These are phyloP conservation scores for Trichoderma semiorbis DNA, from an alignment of 2,329 filamentous ascomycete genomes.

Conservation along the genomic window DNA sequence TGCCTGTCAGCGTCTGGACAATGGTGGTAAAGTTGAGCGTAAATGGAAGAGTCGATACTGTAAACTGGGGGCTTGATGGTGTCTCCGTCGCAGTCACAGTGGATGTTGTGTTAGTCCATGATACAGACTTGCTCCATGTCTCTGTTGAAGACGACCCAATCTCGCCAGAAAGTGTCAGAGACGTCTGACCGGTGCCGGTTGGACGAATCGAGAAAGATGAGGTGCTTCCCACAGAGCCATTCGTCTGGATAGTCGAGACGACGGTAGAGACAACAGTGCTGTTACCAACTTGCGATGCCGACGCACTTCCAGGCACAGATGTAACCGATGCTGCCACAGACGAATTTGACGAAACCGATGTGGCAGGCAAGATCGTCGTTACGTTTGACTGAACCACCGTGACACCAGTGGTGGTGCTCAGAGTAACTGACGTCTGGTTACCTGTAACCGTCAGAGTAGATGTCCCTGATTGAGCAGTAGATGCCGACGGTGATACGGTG, in stretches of 20 bases:
- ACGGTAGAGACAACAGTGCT: not conserved
- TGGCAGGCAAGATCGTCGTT: not conserved
- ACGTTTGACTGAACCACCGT: not conserved
- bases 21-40: constrained; percentile 9
- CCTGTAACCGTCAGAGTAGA: constrained; percentile 2
- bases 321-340: not conserved
- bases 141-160: not conserved
- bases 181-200: not conserved
- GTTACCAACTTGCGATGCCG: not conserved
- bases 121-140: not conserved
- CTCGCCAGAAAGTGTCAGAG: not conserved
- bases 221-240: not conserved
- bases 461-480: not conserved
- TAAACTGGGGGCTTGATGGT: not conserved
- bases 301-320: not conserved
- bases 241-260: not conserved
- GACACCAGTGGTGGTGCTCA: not conserved
- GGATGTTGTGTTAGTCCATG: constrained; percentile 12
- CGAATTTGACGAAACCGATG: not conserved
- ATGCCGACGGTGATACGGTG: not conserved
- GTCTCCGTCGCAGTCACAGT: constrained; percentile 3
- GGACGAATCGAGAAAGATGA: not conserved
- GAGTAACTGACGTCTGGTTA: constrained; percentile 7
- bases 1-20: not conserved
- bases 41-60: not conserved